Conservation (phyloP, 495 filamentous ascomycete genomes). For the Aspergillus sclerotiicarbonarius region DNA sequence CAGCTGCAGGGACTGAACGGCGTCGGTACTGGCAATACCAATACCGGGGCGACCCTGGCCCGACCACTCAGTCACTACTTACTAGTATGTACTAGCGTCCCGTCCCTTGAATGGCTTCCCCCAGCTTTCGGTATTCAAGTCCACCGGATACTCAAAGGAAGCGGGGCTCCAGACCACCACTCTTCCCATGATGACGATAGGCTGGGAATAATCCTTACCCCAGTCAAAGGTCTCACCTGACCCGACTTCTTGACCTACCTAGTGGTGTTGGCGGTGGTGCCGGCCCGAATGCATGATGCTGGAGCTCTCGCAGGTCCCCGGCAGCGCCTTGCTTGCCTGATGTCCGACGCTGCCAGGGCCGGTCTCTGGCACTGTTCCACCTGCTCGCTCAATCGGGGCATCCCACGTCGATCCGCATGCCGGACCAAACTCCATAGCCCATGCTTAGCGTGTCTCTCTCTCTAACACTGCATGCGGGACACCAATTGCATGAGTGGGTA, state of each 20-base stretch:
- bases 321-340: constrained; percentile 1
- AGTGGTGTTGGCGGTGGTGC: not conserved
- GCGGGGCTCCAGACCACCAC: not conserved
- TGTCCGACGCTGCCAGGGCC: not conserved
- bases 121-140: not conserved
- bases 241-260: not conserved
- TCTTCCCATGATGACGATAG: not conserved
- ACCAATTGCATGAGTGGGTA: not conserved
- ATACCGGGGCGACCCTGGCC: not conserved
- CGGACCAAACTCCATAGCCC: not conserved
- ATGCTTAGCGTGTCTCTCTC: not conserved
- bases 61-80: not conserved
- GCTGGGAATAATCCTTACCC: not conserved
- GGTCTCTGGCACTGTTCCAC: not conserved
- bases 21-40: not conserved
- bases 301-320: not conserved
- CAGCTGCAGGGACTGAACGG: not conserved
- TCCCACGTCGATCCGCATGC: constrained; percentile 1
- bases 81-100: not conserved
- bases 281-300: constrained; percentile 1
- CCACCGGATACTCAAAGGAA: not conserved
- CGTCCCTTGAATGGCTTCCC: not conserved
- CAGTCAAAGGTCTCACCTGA: not conserved
- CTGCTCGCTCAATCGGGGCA: not conserved
- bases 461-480: constrained; percentile 1